Evolutionary conservation across 371 early-diverging fungal genomes (phyloP), one percentile per base, ranked within the genome.

Genomic region (Apophysomyces ossiformis): DNA sequence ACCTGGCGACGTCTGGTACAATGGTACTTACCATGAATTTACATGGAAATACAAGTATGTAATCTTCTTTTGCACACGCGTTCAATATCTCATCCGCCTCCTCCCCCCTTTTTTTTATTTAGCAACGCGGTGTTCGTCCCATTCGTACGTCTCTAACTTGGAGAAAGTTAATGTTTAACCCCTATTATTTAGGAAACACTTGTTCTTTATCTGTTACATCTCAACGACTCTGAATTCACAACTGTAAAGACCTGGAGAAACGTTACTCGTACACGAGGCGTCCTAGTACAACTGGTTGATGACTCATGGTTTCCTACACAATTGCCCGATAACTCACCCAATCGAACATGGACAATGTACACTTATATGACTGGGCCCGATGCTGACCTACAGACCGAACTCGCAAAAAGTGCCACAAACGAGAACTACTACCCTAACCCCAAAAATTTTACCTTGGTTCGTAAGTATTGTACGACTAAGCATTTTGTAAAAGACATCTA

Each of bases 1-100:
- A 8, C 36, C 61, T 13, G 62, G 63, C 18, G 50, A 63, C 26
- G 65, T 63, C 16, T 74, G 74, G 74, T 68, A 68, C 58, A 56
- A 74, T 16, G 35, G 64, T 18, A 70, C 64, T 26, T 57, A 62
- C n/a, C 61, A 66, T 16, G 58, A 56, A 63, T 66, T 74, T 37
- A 57, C 41, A 11, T 65, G 68, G 68, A 74, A 70, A 15, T 45
- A 63, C 71, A 74, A 74, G 74, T 74, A 70, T 69, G 37, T 43
- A 36, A 37, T 26, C 4, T 50, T 50, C 21, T 21, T 50, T 50
- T n/a, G n/a, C 21, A 26, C 54, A 50, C 54, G 54, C 54, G 54
- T 50, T 50, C 26, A 50, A 50, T 50, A 16, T 9, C 9, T 50
- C 54, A 18, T 50, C 46, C 46, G 13, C 46, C 43, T 15, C 15